Base-by-base conservation (phyloP, 331 rosid genomes). In the Pyracantha coccinea region DNA sequence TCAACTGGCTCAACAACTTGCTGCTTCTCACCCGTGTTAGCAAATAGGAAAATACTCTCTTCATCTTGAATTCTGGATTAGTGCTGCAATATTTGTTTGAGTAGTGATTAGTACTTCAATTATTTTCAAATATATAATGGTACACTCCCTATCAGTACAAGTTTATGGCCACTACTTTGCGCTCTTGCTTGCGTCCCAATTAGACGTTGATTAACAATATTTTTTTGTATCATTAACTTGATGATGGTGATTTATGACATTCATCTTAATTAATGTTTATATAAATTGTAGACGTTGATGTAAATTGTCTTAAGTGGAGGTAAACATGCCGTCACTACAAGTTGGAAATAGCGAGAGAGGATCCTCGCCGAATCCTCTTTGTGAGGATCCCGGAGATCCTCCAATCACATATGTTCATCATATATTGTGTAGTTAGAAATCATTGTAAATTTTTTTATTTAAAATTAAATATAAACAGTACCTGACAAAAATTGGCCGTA, bases 21-120 rank as follows among this genome's bases (percentile, higher is more conserved):
- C 84, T 81, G 8, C 23, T 78, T 71, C 62, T 77, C 23, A 58
- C 75, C 65, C 89, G 89, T 88, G 81, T 85, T 31, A 29, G 45
- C 45, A 29, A 63, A 63, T 7, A 16, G 21, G 6, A 28, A 63
- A 63, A 4, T n/a, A 63, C 27, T 27, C 32, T 27, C 47, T 29
- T 70, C 27, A 8, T 29, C 57, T n/a, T 23, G 28, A 44, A 44
- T 25, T 60, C 15, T 60, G 8, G 16, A 60, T 24, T 60, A 58
- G 7, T 23, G 28, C 14, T 53, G 50, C 16, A 53, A 5, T 53
- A 53, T n/a, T 53, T 53, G 21, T 16, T 53, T 16, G 20, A 5
- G 59, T 54, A 17, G 4, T 15, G 59, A 54, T 58, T 58, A 58
- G 16, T 24, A 58, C 29, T 61, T 24, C 35, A 32, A 63, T 31